Percentiles rank a stretch among this genome's conserved stretches.
Conservation (phyloP, 83 land plant genomes). For the Picea engelmannii region DNA sequence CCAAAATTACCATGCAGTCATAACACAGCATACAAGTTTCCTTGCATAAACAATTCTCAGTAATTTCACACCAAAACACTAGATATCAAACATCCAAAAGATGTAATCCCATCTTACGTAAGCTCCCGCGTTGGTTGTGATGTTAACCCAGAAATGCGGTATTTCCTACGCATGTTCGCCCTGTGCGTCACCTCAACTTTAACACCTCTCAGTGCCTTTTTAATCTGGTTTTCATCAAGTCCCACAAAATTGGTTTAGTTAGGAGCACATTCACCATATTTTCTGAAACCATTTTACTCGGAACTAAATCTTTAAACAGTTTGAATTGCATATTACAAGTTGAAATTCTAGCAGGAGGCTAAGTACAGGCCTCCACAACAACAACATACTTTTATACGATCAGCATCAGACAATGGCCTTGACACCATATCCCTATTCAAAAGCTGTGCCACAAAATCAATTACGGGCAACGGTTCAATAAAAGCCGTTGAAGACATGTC, state of each 20-base stretch:
- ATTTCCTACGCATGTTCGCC: conserved; percentile 88
- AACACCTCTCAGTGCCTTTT: conserved; percentile 91
- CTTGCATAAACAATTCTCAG: no score
- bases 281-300: not conserved
- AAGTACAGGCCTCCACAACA: not conserved
- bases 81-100: not conserved
- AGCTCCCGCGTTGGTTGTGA: conserved; percentile 89
- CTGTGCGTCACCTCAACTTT: conserved; percentile 97
- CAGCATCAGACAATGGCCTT: conserved; percentile 82
- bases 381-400: conserved; percentile 74
- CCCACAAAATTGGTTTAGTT: not conserved
- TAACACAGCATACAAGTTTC: not conserved
- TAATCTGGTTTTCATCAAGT: conserved; percentile 49
- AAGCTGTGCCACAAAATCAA: conserved; percentile 80
- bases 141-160: conserved; percentile 87
- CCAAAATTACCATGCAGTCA: not conserved
- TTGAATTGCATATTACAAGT: not conserved
- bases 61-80: not conserved
- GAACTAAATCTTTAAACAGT: not conserved
- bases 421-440: conserved; percentile 58
- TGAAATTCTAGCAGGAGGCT: not conserved
- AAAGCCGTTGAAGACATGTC: conserved; percentile 98
- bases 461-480: conserved; percentile 85
- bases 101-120: conserved; percentile 35
- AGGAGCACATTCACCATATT: not conserved